Percentiles rank a stretch among this genome's conserved stretches.
These are phyloP conservation scores for Russula foetens DNA, from an alignment of 768 basidiomycete species.

Conservation along the genomic window DNA sequence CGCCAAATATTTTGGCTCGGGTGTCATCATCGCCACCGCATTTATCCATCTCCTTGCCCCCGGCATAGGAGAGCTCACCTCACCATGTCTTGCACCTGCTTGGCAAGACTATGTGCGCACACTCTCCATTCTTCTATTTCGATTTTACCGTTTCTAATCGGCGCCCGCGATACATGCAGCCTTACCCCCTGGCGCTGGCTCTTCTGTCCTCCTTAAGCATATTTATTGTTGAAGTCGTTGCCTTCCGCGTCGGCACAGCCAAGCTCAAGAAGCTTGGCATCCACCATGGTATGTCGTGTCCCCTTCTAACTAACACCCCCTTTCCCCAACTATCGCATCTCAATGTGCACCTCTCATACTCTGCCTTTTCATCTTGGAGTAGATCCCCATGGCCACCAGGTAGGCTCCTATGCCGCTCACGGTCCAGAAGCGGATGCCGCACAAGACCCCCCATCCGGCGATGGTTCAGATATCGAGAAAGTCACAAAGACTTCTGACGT, in stretches of 20 bases:
- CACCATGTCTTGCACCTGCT: conserved; percentile 54
- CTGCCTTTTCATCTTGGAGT: neutral
- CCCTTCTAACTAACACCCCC: neutral
- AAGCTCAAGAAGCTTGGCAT: conserved; percentile 62
- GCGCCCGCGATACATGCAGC: conserved; percentile 34
- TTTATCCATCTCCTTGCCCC: conserved; percentile 40
- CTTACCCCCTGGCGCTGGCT: conserved; percentile 75
- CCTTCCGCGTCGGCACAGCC: conserved; percentile 79
- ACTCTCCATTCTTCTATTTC: neutral
- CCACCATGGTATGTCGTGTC: conserved; percentile 40
- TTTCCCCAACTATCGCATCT: neutral
- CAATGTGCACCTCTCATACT: neutral
- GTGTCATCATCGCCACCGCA: conserved; percentile 11
- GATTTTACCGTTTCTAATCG: neutral
- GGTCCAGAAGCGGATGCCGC: conserved; percentile 45
- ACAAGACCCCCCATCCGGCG: neutral
- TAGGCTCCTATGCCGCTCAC: conserved; percentile 56
- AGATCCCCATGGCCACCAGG: conserved; percentile 64
- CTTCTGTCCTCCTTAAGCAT: conserved; percentile 76
- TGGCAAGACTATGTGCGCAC: conserved; percentile 72
- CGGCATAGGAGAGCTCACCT: conserved; percentile 60
- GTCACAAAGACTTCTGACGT: neutral
- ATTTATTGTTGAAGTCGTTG: conserved; percentile 78
- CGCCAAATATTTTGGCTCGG: conserved; percentile 19
- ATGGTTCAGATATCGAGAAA: neutral